Base-by-base conservation (phyloP, 192 early-diverging fungal genomes). In the Linnemannia elongata region DNA sequence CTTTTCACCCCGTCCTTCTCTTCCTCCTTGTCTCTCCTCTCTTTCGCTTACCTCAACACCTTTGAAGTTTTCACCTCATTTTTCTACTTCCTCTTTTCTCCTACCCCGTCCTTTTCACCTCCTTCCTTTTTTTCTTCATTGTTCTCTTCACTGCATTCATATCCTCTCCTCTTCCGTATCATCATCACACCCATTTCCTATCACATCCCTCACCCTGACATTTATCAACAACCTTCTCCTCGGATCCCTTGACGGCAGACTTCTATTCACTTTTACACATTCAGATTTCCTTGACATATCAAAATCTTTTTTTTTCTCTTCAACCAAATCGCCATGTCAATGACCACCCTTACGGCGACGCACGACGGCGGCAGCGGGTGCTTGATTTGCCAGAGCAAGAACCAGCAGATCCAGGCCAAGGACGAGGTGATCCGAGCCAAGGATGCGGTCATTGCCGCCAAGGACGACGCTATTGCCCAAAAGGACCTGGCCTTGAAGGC, bases 341-440 rank as follows among this genome's bases (percentile, higher is more conserved):
- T 6, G 49, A 76, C 49, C 41, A 45, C 76, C 10, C 52, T 57
- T 57, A n/a, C 60, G 8, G 55, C 60, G 12, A 55, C 69, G 4
- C 81, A 44, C 36, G 47, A 63, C 30, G 63, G 72, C 57, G 39
- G 33, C 33, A 70, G 18, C 4, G 77, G 72, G 27, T 84, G 77
- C 35, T 73, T 63, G 69, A 80, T 79, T 12, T 85, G 78, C 30
- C 63, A 74, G 68, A 80, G 77, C 54, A 79, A 79, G 45, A 71
- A 79, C 52, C 77, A 84, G n/a, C 77, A 79, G 63, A 79, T 84
- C 39, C 33, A 71, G 10, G 77, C 69, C 39, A 85, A 80, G 38
- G 83, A 85, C 45, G 78, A 85, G 30, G 82, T 79, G 18, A 84
- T 84, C 33, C 77, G 77, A 35, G 82, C 82, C 76, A 83, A 83